Percentiles rank a stretch among this genome's conserved stretches.
phyloP scores from a whole-genome alignment of 176 grass and related monocot genomes.

The Olyra latifolia region DNA sequence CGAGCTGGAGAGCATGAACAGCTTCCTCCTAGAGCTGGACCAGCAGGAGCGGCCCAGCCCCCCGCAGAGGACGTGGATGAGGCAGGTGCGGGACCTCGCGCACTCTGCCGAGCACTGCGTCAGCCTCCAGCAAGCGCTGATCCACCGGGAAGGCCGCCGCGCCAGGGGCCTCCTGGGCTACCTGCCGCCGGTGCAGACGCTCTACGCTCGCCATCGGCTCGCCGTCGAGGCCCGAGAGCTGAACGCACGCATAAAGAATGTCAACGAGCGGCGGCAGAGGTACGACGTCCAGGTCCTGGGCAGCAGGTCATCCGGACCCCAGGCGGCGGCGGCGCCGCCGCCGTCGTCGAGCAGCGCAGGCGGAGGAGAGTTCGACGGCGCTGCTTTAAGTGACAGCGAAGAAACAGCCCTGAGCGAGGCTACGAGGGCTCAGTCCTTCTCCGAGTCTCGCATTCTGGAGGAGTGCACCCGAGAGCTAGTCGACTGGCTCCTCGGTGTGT shows the following conservation, averaged over 20 bases:
- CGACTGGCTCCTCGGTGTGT: neutral
- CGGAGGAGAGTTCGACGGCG: neutral
- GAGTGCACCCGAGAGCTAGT: neutral
- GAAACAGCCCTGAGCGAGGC: too few relatives aligned
- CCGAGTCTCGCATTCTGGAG: neutral
- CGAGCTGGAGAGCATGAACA: too few relatives aligned
- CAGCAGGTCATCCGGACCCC: too few relatives aligned
- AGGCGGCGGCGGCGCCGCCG: neutral
- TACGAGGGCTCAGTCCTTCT: neutral
- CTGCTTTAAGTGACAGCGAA: too few relatives aligned
- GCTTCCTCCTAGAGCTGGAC: too few relatives aligned
- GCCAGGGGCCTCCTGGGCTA: neutral
- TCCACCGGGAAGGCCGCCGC: too few relatives aligned
- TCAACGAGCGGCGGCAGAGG: neutral
- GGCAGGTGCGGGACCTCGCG: too few relatives aligned
- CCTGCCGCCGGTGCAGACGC: neutral
- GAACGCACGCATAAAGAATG: neutral
- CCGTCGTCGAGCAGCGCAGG: neutral
- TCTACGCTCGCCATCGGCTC: too few relatives aligned
- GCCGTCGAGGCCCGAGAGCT: neutral
- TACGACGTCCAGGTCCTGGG: neutral
- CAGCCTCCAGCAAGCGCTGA: too few relatives aligned
- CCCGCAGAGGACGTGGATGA: too few relatives aligned
- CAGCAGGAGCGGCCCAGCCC: too few relatives aligned
- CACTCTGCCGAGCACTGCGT: too few relatives aligned